Evolutionary conservation across 1,284 basidiomycete species (phyloP).

Genomic region (Vanrija pseudolonga): DNA sequence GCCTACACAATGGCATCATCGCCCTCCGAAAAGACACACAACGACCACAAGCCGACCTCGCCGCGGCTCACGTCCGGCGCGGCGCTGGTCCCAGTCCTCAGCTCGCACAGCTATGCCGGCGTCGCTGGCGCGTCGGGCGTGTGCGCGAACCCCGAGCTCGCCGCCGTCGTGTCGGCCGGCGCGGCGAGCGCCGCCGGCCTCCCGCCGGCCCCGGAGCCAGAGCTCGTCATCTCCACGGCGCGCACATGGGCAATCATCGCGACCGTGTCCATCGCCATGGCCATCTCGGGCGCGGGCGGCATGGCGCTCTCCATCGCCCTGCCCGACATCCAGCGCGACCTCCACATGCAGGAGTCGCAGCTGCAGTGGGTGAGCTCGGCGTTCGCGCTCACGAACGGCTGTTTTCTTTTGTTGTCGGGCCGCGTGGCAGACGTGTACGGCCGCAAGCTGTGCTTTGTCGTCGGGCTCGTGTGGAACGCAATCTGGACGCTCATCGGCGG

Average conservation of each 20-base stretch:
- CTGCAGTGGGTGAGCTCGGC: slow-evolving; percentile 67
- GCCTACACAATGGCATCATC: no score
- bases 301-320: slow-evolving; percentile 56
- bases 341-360: slow-evolving; percentile 48
- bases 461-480: slow-evolving; percentile 52
- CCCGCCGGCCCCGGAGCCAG: neutral
- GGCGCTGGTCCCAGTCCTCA: no score
- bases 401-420: slow-evolving; percentile 66
- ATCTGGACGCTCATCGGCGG: slow-evolving; percentile 41
- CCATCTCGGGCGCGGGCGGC: slow-evolving; percentile 15
- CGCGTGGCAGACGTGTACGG: slow-evolving; percentile 70
- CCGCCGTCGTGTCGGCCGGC: no score
- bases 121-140: neutral
- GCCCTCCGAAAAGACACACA: no score
- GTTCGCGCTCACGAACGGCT: slow-evolving; percentile 58
- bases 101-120: neutral
- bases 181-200: neutral
- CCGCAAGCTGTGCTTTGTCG: slow-evolving; percentile 59
- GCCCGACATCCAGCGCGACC: slow-evolving; percentile 59
- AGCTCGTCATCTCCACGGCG: neutral
- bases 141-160: neutral
- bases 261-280: slow-evolving; percentile 11
- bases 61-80: no score
- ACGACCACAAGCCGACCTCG: no score
- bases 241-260: slow-evolving; percentile 12